phyloP scores from a whole-genome alignment of 108 stramenopile species.

The Pseudonitzschia multiseries region DNA sequence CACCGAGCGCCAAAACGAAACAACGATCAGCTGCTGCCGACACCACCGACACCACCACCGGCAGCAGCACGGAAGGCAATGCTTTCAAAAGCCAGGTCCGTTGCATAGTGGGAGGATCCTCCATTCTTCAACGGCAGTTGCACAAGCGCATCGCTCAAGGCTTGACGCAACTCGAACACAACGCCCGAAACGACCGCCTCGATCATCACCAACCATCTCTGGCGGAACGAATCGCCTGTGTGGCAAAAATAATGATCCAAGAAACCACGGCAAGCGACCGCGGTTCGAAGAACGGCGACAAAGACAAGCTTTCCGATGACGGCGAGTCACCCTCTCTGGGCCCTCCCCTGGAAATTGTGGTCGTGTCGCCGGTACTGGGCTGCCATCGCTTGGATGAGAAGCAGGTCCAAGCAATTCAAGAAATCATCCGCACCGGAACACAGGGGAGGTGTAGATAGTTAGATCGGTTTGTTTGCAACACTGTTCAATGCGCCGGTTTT shows the following conservation, averaged over 20 bases:
- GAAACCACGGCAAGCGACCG: slow-evolving; percentile 16
- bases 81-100: slow-evolving; percentile 14
- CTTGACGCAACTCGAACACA: slow-evolving; percentile 13
- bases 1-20: not conserved
- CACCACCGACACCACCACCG: too few species aligned
- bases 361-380: slow-evolving; percentile 21
- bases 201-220: not conserved
- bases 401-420: slow-evolving; percentile 21
- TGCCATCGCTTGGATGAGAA: slow-evolving; percentile 24
- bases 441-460: not conserved
- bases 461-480: not conserved
- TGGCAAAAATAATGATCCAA: slow-evolving; percentile 16
- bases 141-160: slow-evolving; percentile 12
- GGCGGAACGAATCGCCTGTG: slow-evolving; percentile 14
- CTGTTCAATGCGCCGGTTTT: too few species aligned
- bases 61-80: not conserved
- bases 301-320: not conserved
- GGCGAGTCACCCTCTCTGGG: not conserved
- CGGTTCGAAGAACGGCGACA: slow-evolving; percentile 3
- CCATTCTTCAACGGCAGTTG: slow-evolving; percentile 27
- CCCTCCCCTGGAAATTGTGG: slow-evolving; percentile 24
- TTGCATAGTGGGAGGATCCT: slow-evolving; percentile 30
- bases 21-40: not conserved
- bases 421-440: not conserved
- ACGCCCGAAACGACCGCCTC: not conserved